Conservation (phyloP, 192 early-diverging fungal species). For the Pecoramyces ruminantium region DNA sequence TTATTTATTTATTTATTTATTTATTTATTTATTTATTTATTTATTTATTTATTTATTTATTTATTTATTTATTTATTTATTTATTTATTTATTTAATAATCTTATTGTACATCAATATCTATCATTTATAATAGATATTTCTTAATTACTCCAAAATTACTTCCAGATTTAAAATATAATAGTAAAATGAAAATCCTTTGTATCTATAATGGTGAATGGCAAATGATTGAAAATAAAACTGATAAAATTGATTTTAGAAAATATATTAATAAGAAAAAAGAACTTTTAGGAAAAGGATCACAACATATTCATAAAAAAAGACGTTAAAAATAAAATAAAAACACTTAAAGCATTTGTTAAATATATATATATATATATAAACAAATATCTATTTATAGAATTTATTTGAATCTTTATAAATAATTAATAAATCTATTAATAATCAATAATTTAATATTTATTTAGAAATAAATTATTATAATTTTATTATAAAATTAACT, state of each 20-base stretch:
- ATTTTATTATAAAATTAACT: too few species aligned
- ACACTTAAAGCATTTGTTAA: too few species aligned
- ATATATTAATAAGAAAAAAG: background rate
- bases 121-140: slow-evolving; percentile 75
- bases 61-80: too few species aligned
- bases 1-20: too few species aligned
- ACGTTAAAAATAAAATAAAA: background rate
- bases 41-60: background rate
- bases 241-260: background rate
- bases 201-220: slow-evolving; percentile 89
- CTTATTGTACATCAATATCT: too few species aligned
- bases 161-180: slow-evolving; percentile 86
- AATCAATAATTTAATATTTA: too few species aligned
- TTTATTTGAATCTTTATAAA: too few species aligned
- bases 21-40: background rate
- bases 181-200: slow-evolving; percentile 77
- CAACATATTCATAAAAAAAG: background rate
- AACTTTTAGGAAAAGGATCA: background rate
- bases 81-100: background rate
- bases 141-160: slow-evolving; percentile 93
- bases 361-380: too few species aligned
- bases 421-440: too few species aligned
- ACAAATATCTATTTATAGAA: too few species aligned
- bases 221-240: slow-evolving; percentile 17
- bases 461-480: too few species aligned